These are phyloP conservation scores for Leccinellum albellum DNA, from an alignment of 768 basidiomycete genomes.

Conservation along the genomic window DNA sequence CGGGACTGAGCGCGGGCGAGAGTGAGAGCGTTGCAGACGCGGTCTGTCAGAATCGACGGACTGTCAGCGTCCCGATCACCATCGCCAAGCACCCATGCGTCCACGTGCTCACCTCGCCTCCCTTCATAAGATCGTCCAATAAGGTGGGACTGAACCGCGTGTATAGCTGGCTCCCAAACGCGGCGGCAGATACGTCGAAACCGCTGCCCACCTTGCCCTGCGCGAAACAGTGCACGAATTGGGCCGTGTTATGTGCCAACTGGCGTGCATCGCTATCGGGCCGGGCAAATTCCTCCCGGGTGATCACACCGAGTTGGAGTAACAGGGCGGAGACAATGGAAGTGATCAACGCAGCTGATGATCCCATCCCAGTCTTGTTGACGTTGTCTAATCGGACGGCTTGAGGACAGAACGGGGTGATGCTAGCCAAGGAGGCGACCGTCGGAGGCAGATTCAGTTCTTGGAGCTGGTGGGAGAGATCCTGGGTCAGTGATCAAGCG, in stretches of 20 bases:
- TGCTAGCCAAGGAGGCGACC: slow-evolving; percentile 56
- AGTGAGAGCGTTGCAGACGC: slow-evolving; percentile 20
- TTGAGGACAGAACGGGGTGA: slow-evolving; percentile 75
- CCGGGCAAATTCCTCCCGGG: slow-evolving; percentile 43
- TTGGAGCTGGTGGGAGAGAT: slow-evolving; percentile 48
- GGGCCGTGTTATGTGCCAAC: slow-evolving; percentile 88
- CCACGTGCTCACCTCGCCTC: slow-evolving; percentile 19
- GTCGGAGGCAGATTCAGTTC: slow-evolving; percentile 58
- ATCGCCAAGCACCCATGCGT: background rate
- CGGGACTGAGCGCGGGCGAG: slow-evolving; percentile 60
- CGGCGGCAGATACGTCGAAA: slow-evolving; percentile 92
- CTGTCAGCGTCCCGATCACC: background rate
- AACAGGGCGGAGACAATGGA: slow-evolving; percentile 87
- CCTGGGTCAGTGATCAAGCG: slow-evolving; percentile 2
- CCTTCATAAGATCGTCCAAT: slow-evolving; percentile 23
- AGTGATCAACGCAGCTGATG: slow-evolving; percentile 94
- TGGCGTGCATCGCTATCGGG: slow-evolving; percentile 44
- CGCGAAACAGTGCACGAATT: slow-evolving; percentile 92
- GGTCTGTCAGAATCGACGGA: slow-evolving; percentile 9
- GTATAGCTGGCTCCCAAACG: slow-evolving; percentile 93
- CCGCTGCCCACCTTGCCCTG: slow-evolving; percentile 98
- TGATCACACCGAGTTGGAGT: slow-evolving; percentile 65
- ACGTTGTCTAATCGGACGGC: slow-evolving; percentile 69
- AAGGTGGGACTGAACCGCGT: slow-evolving; percentile 74
- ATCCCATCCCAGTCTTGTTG: slow-evolving; percentile 98